Evolutionary conservation across 129 eudicot genomes (phyloP).

Genomic region (Chrysanthemum lavandulifolium): DNA sequence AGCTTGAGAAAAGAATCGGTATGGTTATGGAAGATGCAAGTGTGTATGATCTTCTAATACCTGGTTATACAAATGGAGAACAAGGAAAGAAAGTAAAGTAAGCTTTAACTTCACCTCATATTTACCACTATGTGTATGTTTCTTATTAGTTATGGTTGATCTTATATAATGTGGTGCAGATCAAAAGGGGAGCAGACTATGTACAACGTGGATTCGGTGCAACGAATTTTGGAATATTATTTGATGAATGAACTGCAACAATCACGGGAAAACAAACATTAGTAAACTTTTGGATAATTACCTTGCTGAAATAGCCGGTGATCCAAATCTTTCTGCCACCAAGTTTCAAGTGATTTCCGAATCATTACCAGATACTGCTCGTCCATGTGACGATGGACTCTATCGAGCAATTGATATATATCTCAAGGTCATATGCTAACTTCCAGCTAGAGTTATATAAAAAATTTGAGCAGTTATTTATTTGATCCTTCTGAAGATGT

Average conservation of each 20-base stretch:
- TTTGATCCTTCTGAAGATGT: not conserved
- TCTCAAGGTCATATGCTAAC: slow-evolving; percentile 53
- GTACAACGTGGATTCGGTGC: too few species aligned
- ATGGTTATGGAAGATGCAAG: too few species aligned
- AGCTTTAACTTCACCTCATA: too few species aligned
- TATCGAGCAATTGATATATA: slow-evolving; percentile 82
- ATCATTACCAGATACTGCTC: slow-evolving; percentile 58
- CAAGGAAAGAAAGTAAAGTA: too few species aligned
- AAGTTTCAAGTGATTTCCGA: slow-evolving; percentile 74
- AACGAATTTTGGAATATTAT: not conserved
- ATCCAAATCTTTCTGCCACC: slow-evolving; percentile 57
- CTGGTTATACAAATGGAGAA: too few species aligned
- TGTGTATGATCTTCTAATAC: too few species aligned
- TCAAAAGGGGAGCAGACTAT: too few species aligned
- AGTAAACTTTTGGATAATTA: slow-evolving; percentile 69
- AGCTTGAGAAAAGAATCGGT: too few species aligned
- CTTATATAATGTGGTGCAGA: too few species aligned
- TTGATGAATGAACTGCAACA: slow-evolving; percentile 61
- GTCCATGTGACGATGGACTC: slow-evolving; percentile 79
- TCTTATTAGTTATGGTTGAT: too few species aligned
- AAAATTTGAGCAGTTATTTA: not conserved
- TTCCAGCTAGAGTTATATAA: too few species aligned
- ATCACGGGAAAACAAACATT: slow-evolving; percentile 36
- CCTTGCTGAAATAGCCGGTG: slow-evolving; percentile 83
- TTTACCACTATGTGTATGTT: too few species aligned